Evolutionary conservation across 805 yeast genomes (phyloP).

Genomic region (Hanseniaspora pseudoguilliermondii): DNA sequence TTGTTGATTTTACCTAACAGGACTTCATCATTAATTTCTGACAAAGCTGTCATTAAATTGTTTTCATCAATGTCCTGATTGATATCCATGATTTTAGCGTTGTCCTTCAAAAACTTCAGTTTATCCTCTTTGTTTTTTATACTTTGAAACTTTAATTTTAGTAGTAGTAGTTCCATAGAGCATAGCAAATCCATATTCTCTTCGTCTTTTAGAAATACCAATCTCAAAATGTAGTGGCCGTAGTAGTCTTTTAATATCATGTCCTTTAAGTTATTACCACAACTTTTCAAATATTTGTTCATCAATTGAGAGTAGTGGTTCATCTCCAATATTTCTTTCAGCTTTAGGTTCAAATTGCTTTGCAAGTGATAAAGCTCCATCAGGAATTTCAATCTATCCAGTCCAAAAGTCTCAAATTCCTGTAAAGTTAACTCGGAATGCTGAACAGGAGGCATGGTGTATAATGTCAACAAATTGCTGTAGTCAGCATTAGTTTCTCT

Average conservation of each 20-base stretch:
- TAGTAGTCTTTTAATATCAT: slow-evolving; percentile 63
- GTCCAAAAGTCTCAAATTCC: slow-evolving; percentile 91
- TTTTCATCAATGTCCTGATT: slow-evolving; percentile 37
- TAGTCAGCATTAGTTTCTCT: slow-evolving; percentile 35
- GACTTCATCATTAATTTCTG: slow-evolving; percentile 23
- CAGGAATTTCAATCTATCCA: slow-evolving; percentile 72
- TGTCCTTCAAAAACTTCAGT: slow-evolving; percentile 52
- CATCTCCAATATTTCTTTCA: slow-evolving; percentile 48
- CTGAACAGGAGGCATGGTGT: slow-evolving; percentile 54
- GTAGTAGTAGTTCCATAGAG: slow-evolving; percentile 60
- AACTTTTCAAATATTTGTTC: slow-evolving; percentile 39
- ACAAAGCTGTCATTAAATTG: slow-evolving; percentile 36
- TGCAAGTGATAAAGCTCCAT: slow-evolving; percentile 70
- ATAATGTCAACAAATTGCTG: slow-evolving; percentile 42
- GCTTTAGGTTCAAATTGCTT: slow-evolving; percentile 43
- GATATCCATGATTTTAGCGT: slow-evolving; percentile 34
- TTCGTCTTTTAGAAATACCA: slow-evolving; percentile 79
- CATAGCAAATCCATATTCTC: slow-evolving; percentile 73
- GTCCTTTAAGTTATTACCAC: slow-evolving; percentile 32
- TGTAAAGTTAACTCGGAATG: slow-evolving; percentile 73
- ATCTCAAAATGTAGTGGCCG: slow-evolving; percentile 75
- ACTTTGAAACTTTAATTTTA: slow-evolving; percentile 56
- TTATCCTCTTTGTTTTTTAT: slow-evolving; percentile 55
- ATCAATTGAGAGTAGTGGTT: slow-evolving; percentile 51
- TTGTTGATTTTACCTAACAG: slow-evolving; percentile 33